Base-by-base conservation (phyloP, 441 rosid species). In the Corymbia citriodora region DNA sequence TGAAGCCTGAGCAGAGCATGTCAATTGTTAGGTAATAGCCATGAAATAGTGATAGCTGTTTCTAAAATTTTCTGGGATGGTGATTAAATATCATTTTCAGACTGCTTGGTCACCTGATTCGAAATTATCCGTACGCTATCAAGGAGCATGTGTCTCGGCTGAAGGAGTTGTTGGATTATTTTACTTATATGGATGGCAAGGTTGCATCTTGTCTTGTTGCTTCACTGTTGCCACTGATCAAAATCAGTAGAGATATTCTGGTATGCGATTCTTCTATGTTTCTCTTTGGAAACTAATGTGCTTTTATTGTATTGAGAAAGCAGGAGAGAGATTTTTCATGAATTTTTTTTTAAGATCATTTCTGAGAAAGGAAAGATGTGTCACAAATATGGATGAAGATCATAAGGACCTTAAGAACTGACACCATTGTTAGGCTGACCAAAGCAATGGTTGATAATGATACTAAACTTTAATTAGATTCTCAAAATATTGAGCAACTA, bases 81-180 rank as follows among this genome's bases (percentile, higher is more conserved):
- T 86, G 91, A 87, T 89, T 88, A 48, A 92, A 79, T 91, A 89
- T 88, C 88, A 31, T 70, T 54, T 92, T 93, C 95, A 96, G 99
- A 92, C 92, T 97, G 92, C 95, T 97, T 48, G 91, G 93, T 88
- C 90, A 88, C 91, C 94, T 97, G 88, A 94, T 95, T 87, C 94
- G 88, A 91, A 92, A 92, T 92, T 94, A 94, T 92, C 96, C 97
- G 90, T 93, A 92, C 92, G 93, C 93, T 6, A 93, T 97, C 96
- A 81, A 95, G 94, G 98, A 95, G 91, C 96, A 93, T 91, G 93
- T 95, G 88, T 91, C 96, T 53, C 96, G 96, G 87, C 92, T 96
- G 93, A 97, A 97, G 94, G 99, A 96, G 91, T 92, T 96, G 92
- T 90, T 97, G 93, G 99, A 96, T 94, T 96, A 96, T 90, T 96